These are phyloP conservation scores for Aspergillus coremiiformis DNA, from an alignment of 495 filamentous ascomycete species.

Conservation along the genomic window DNA sequence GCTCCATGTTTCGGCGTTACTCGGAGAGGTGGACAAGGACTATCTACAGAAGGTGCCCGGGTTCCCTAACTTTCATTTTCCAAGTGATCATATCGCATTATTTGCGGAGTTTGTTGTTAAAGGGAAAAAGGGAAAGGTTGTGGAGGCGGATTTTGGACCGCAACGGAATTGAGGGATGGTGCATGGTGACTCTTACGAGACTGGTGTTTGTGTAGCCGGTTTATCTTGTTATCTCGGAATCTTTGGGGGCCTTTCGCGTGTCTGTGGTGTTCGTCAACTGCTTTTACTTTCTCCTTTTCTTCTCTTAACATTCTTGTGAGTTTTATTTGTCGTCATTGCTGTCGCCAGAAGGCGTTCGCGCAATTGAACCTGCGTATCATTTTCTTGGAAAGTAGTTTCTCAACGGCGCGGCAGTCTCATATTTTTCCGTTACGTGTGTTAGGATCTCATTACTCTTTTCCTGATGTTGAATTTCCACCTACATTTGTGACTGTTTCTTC, in stretches of 20 bases:
- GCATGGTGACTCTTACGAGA: constrained; percentile 37
- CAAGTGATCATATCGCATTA: constrained; percentile 91
- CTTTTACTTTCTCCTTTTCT: constrained; percentile 7
- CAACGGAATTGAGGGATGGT: constrained; percentile 44
- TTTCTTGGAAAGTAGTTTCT: constrained; percentile 23
- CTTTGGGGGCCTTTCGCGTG: constrained; percentile 29
- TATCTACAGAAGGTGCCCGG: constrained; percentile 87
- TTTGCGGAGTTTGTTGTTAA: constrained; percentile 90
- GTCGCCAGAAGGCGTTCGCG: constrained; percentile 8
- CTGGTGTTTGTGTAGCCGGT: constrained; percentile 38
- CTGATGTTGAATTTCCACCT: constrained; percentile 5
- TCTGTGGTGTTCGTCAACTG: constrained; percentile 19
- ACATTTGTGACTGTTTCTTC: constrained; percentile 2
- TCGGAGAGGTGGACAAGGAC: constrained; percentile 84
- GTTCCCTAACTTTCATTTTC: constrained; percentile 96
- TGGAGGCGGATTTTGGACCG: constrained; percentile 57
- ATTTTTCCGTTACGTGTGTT: constrained; percentile 11
- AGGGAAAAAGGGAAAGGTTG: constrained; percentile 73
- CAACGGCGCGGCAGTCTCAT: constrained; percentile 16
- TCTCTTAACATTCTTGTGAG: constrained; percentile 9
- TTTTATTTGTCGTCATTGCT: constrained; percentile 16
- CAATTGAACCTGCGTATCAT: constrained; percentile 15
- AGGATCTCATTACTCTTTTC: constrained; percentile 15
- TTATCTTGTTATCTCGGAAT: constrained; percentile 39
- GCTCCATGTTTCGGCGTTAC: constrained; percentile 75